These are phyloP conservation scores for Cymbopogon flexuosus DNA, from an alignment of 202 grass and related monocot genomes.

Conservation along the genomic window DNA sequence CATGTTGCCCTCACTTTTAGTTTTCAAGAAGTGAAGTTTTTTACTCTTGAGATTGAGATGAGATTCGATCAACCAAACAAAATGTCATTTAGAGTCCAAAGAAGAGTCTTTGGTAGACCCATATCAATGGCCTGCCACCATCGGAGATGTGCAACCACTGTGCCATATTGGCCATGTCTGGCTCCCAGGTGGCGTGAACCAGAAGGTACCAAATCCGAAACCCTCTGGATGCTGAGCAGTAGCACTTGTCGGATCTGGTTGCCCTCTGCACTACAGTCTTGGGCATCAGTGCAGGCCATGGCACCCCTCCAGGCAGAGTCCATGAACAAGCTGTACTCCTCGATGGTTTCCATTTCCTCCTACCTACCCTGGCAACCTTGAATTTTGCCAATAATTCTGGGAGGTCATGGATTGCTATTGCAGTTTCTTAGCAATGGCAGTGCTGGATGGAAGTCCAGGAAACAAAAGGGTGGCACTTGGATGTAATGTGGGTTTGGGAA, in stretches of 20 bases:
- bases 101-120: slow-evolving; percentile 13
- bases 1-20: background rate
- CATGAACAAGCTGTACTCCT: background rate
- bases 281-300: background rate
- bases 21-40: background rate
- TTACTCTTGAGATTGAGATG: background rate
- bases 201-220: background rate
- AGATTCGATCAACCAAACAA: background rate
- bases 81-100: background rate
- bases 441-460: background rate
- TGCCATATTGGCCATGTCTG: background rate
- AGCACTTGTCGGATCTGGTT: background rate
- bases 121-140: background rate
- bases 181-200: background rate
- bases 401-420: background rate
- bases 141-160: background rate
- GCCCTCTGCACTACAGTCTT: background rate
- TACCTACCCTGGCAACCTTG: background rate
- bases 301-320: background rate
- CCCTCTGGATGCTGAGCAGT: background rate
- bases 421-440: background rate
- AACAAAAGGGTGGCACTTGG: background rate
- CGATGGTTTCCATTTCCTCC: background rate
- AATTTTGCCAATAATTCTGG: background rate
- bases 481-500: background rate